phyloP scores from a whole-genome alignment of 345 rosid species.

The Eutrema japonicum region DNA sequence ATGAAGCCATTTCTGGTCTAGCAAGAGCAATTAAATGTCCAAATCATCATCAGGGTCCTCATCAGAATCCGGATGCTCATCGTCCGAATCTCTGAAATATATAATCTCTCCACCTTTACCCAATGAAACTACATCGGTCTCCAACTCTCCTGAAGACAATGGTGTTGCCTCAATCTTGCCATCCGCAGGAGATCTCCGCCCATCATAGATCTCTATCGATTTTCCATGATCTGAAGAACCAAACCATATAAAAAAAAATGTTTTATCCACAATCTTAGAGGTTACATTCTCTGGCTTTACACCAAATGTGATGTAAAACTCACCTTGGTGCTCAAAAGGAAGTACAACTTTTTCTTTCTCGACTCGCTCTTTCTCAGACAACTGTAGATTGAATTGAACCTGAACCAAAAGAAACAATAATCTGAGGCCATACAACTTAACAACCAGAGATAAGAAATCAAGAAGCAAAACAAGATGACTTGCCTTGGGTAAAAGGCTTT shows the following conservation, averaged over 20 bases:
- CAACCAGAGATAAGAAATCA: neutral
- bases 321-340: constrained; percentile 99
- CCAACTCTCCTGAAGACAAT: constrained; percentile 40
- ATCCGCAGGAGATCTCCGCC: constrained; percentile 61
- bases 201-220: constrained; percentile 80
- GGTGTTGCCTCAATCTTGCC: constrained; percentile 44
- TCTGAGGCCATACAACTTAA: constrained; percentile 4
- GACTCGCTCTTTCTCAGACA: constrained; percentile 76
- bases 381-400: constrained; percentile 82
- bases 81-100: constrained; percentile 93
- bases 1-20: constrained; percentile 2
- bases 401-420: constrained; percentile 46
- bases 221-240: constrained; percentile 64
- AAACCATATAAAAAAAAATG: constrained; percentile 7
- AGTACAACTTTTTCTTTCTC: constrained; percentile 88
- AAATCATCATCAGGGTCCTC: constrained; percentile 98
- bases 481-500: constrained; percentile 81
- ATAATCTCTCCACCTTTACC: constrained; percentile 70
- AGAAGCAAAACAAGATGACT: constrained; percentile 17
- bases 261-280: neutral
- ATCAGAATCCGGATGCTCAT: constrained; percentile 93
- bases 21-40: constrained; percentile 55
- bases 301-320: neutral
- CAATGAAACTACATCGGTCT: constrained; percentile 42
- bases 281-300: neutral